Evolutionary conservation across 2,329 filamentous ascomycete genomes (phyloP).

Genomic region (Emydomyces testavorans): DNA sequence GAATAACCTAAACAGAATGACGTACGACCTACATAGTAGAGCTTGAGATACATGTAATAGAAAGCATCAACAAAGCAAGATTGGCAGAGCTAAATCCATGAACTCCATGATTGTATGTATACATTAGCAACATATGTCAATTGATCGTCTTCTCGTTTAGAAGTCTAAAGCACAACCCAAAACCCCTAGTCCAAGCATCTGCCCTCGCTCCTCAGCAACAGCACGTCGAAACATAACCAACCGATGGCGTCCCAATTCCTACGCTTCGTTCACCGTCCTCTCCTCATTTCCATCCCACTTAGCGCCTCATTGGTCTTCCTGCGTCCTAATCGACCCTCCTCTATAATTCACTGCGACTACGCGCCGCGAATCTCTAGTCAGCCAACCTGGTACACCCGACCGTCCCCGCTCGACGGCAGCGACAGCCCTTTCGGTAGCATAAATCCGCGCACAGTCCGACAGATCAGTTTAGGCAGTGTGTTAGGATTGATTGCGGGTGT

Average conservation of each 20-base stretch:
- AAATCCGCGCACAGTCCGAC: constrained; percentile 30
- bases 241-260: constrained; percentile 19
- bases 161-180: neutral
- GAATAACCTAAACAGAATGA: no score
- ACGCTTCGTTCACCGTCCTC: constrained; percentile 15
- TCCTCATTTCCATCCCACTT: constrained; percentile 20
- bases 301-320: constrained; percentile 28
- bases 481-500: constrained; percentile 35
- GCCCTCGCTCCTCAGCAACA: neutral
- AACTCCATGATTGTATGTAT: no score
- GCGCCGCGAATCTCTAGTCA: constrained; percentile 5
- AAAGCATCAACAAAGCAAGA: no score
- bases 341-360: constrained; percentile 32
- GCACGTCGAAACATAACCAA: no score
- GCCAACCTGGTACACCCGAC: constrained; percentile 8
- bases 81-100: no score
- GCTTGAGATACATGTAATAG: no score
- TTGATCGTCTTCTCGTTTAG: no score
- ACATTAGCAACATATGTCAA: no score
- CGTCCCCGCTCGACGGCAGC: constrained; percentile 2
- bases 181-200: neutral
- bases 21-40: no score
- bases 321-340: constrained; percentile 20
- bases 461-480: constrained; percentile 37
- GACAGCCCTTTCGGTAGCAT: constrained; percentile 17